Evolutionary conservation across 169 alveolate genomes (phyloP).

Genomic region (Cyclospora cayetanensis): DNA sequence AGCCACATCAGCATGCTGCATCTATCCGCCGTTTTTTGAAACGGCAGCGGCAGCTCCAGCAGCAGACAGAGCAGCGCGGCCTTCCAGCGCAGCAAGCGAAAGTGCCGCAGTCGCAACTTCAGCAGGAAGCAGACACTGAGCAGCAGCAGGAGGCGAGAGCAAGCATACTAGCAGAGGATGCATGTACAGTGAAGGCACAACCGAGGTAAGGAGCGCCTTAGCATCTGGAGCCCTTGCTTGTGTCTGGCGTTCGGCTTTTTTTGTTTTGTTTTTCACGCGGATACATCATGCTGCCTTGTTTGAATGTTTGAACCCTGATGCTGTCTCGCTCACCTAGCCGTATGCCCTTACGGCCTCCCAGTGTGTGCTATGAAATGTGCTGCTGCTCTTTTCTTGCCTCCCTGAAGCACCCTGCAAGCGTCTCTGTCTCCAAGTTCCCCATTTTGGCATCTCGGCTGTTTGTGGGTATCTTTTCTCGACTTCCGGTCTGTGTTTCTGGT

Average conservation of each 20-base stretch:
- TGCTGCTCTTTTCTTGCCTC: not conserved
- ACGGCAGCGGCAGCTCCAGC: slow-evolving; percentile 20
- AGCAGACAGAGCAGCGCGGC: not conserved
- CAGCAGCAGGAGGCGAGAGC: not conserved
- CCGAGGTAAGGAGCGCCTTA: slow-evolving; percentile 42
- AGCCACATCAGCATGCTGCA: slow-evolving; percentile 18
- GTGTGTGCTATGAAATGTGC: not conserved
- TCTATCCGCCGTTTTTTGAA: slow-evolving; percentile 1
- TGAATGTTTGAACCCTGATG: too few relatives aligned
- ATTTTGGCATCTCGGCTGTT: not conserved
- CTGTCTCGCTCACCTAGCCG: not conserved
- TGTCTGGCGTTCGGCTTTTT: not conserved
- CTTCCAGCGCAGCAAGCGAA: not conserved
- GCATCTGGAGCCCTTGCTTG: not conserved
- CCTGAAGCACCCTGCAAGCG: not conserved
- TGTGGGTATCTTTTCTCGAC: not conserved
- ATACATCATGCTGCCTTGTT: too few relatives aligned
- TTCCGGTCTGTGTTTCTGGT: not conserved
- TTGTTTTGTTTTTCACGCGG: not conserved
- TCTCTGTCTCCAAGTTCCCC: not conserved
- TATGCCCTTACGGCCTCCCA: not conserved
- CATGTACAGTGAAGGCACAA: not conserved
- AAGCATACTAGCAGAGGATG: not conserved
- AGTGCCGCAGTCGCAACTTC: not conserved
- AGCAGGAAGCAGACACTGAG: slow-evolving; percentile 4